phyloP scores from a whole-genome alignment of 2,329 filamentous ascomycete genomes.

The Dactylonectria macrodidyma region DNA sequence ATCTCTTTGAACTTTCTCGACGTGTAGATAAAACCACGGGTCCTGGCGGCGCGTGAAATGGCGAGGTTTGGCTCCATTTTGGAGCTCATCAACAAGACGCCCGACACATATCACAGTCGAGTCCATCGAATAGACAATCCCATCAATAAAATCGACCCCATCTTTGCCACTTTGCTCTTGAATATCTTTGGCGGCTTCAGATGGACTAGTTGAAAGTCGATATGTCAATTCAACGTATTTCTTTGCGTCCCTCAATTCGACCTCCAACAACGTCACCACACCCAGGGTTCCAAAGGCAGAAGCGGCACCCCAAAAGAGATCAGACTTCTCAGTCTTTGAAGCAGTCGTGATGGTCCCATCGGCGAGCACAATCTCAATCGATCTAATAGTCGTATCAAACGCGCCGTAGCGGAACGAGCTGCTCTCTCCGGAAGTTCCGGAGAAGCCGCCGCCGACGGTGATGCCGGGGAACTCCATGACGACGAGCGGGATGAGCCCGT shows the following conservation, averaged over 20 bases:
- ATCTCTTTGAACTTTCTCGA: constrained; percentile 58
- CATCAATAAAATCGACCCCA: constrained; percentile 76
- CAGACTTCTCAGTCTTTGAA: constrained; percentile 67
- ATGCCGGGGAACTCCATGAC: constrained; percentile 83
- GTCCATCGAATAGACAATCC: constrained; percentile 72
- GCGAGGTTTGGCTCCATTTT: constrained; percentile 51
- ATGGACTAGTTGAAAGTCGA: constrained; percentile 58
- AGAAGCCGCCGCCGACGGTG: constrained; percentile 78
- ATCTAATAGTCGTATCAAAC: constrained; percentile 74
- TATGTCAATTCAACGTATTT: constrained; percentile 73
- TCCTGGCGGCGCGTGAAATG: constrained; percentile 73
- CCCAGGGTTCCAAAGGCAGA: constrained; percentile 78
- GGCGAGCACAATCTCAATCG: constrained; percentile 76
- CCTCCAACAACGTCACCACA: constrained; percentile 75
- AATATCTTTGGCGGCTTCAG: constrained; percentile 60
- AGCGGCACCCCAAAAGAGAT: constrained; percentile 76
- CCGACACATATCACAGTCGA: constrained; percentile 74
- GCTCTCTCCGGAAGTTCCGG: constrained; percentile 77
- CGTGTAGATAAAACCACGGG: constrained; percentile 83
- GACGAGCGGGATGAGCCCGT: constrained; percentile 73
- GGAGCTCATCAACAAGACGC: constrained; percentile 64
- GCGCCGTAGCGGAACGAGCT: constrained; percentile 77
- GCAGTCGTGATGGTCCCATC: constrained; percentile 70
- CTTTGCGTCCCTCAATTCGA: constrained; percentile 70
- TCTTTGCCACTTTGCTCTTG: constrained; percentile 57